Base-by-base conservation (phyloP, 805 yeast genomes). In the Kodamaea laetipori region DNA sequence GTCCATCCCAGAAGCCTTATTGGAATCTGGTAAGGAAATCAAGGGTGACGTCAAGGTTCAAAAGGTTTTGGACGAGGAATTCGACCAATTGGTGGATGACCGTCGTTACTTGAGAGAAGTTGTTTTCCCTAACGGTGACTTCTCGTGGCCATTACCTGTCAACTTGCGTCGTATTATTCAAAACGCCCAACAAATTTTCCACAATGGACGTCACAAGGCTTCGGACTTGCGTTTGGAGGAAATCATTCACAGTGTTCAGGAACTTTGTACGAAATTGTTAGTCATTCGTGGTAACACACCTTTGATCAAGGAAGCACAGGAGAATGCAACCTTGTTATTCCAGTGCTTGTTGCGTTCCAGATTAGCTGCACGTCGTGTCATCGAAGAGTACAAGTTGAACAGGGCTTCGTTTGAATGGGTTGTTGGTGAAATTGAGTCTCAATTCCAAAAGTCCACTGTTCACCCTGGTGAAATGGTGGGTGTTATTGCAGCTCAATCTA, bases 401-500 rank as follows among this genome's bases (percentile, higher is more conserved):
- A 81, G 80, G 56, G 81, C 80, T 47, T 94, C 99, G 0, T 94
- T 94, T 60, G 90, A 90, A 52, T 94, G 99, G 99, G 95, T 89
- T 37, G 53, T 90, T 48, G 97, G 97, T 62, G 96, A 92, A 62
- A 80, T 94, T 51, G 97, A 90, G 61, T 80, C 94, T 24, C 97
- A 90, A 66, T 94, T 92, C 72, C 89, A 89, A 53, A 86, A 84
- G 66, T 82, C 97, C 6, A 74, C 87, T 63, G 97, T 90, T 35
- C 92, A 90, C 50, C 96, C 98, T 3, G 97, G 97, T 76, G 97
- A 90, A 64, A 90, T 90, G 97, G 97, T 90, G 46, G 97, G 97
- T 74, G 95, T 90, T 41, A 79, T 90, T 59, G 97, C 97, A 41
- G 97, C 97, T 2, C 97, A 90, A 73, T 89, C 96, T 27, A 90